These are phyloP conservation scores for Hippophae rhamnoides DNA, from an alignment of 306 rosid genomes.

Conservation along the genomic window DNA sequence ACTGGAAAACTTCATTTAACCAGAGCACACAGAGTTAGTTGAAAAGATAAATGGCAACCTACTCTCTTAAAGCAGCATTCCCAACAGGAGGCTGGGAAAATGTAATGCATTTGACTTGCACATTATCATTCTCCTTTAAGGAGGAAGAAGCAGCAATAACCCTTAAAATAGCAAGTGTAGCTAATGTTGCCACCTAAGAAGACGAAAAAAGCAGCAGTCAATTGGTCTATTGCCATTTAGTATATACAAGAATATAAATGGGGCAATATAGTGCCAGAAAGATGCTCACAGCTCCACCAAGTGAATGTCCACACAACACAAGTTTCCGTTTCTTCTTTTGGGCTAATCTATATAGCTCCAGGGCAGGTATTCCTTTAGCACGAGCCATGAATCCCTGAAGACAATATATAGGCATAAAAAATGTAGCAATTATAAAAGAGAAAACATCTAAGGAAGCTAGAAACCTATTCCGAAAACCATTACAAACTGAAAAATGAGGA, in stretches of 20 bases:
- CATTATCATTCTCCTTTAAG: conserved; percentile 61
- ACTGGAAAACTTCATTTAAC: conserved; percentile 9
- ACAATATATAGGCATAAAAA: conserved; percentile 7
- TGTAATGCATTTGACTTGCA: conserved; percentile 76
- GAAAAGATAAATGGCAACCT: conserved; percentile 26
- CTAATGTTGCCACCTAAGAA: conserved; percentile 79
- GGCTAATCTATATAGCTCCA: conserved; percentile 91
- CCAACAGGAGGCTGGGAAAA: conserved; percentile 99
- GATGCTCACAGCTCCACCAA: conserved; percentile 92
- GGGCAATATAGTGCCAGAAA: conserved; percentile 8
- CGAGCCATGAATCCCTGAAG: conserved; percentile 93
- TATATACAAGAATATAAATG: conserved; percentile 1
- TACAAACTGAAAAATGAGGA: not conserved
- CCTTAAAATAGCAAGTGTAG: conserved; percentile 98
- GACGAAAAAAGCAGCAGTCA: conserved; percentile 19
- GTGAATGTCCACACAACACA: conserved; percentile 95
- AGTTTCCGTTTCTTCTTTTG: conserved; percentile 90
- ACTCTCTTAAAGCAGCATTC: conserved; percentile 97
- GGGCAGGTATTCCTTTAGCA: conserved; percentile 95
- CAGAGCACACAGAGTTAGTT: conserved; percentile 4
- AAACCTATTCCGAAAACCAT: not conserved
- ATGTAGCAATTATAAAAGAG: not conserved
- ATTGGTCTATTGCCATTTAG: conserved; percentile 9
- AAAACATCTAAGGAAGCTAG: too few species aligned
- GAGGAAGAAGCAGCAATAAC: conserved; percentile 87